Evolutionary conservation across 306 rosid genomes (phyloP), one percentile per base, ranked within the genome.

Genomic region (Prosopis cineraria): DNA sequence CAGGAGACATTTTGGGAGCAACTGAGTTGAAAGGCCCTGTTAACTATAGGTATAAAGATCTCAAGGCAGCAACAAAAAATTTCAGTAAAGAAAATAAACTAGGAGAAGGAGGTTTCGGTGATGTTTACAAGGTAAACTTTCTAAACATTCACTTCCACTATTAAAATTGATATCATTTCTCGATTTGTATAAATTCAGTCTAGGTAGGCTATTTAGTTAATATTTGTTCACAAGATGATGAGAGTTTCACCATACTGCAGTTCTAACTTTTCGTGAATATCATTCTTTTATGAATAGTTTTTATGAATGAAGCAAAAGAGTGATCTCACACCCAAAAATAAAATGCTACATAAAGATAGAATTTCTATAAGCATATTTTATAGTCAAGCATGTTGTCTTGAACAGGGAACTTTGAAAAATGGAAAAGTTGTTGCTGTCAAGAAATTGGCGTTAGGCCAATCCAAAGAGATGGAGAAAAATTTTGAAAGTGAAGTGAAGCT

Each of bases 1-100:
- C 16, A 55, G 62, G 62, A 22, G 62, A 55, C 62, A 55, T 55
- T 56, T 56, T 56, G 63, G 63, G 33, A 56, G 63, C 63, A 56
- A 56, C 63, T 24, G 63, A 56, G 34, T 25, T 56, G 33, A 11
- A 56, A 25, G 63, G 63, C 17, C 63, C 33, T 10, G 63, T 24
- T 56, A 56, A 25, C 33, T 56, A 56, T 4, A 56, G 63, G 34
- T 56, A 56, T 27, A 56, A 56, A 10, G 63, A 56, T 56, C 63
- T 56, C 11, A 56, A 56, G 33, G 14, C 33, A 3, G 63, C 63
- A 1, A 56, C 63, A 27, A 56, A 56, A 56, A 24, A 25, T 25
- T 56, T 56, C 16, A 56, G 27, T 4, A 25, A 56, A 11, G 63
- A 56, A 25, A 24, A 56, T 56, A 56, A 56, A 56, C 19, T 56